A percentile compares a stretch with the other conserved stretches of the same genome.
Conservation (phyloP, 331 rosid genomes). For the Pyrus hybrid region DNA sequence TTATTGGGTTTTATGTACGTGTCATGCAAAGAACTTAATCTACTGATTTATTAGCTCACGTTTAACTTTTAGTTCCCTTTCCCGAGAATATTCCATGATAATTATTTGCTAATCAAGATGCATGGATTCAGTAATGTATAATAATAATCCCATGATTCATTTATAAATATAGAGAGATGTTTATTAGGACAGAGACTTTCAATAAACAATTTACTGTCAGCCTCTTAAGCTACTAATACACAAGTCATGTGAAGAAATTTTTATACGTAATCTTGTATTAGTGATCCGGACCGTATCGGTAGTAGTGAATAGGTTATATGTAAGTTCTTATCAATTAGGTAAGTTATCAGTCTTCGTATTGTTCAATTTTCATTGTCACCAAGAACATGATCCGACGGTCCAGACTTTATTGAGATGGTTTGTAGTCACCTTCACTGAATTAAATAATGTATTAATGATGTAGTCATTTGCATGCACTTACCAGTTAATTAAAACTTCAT, state of each 20-base stretch:
- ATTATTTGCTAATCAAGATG: constrained; percentile 22
- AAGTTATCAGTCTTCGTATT: background rate
- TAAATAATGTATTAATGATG: background rate
- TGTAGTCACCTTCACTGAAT: constrained; percentile 1
- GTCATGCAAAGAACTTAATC: constrained; percentile 27
- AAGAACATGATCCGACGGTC: background rate
- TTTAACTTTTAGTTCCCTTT: constrained; percentile 12
- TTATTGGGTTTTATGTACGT: constrained; percentile 34
- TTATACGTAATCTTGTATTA: background rate
- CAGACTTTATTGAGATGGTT: background rate
- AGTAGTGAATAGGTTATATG: too few species aligned
- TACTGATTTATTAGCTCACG: constrained; percentile 10
- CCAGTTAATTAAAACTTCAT: background rate
- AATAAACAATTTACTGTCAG: too few species aligned
- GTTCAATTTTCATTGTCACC: background rate
- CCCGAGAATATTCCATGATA: constrained; percentile 33
- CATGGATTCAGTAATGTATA: background rate
- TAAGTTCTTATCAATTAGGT: background rate
- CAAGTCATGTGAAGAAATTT: background rate
- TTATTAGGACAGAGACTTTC: background rate
- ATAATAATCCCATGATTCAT: background rate
- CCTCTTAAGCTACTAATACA: too few species aligned
- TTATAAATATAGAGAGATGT: background rate
- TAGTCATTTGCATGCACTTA: constrained; percentile 5
- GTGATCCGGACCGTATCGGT: too few species aligned